Evolutionary conservation across 73 alveolate genomes (phyloP), one percentile per base, ranked within the genome.

Genomic region (Blepharisma stoltei): DNA sequence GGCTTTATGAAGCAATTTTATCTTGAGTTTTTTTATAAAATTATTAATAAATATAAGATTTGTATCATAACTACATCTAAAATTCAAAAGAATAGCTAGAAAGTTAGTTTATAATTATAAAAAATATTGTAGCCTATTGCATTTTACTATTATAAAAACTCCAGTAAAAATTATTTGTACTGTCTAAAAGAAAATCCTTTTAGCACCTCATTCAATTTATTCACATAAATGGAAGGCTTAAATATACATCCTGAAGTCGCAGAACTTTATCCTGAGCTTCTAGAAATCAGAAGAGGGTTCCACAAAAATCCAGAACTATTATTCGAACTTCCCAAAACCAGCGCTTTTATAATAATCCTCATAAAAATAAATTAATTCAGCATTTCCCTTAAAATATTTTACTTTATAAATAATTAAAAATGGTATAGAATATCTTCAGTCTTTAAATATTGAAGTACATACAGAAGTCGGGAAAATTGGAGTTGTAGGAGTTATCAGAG

Each of bases 401-500:
- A n/a, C n/a, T n/a, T n/a, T n/a, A n/a, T n/a, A n/a, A n/a, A n/a
- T n/a, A n/a, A n/a, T n/a, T n/a, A n/a, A n/a, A n/a, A n/a, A n/a
- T n/a, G n/a, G n/a, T n/a, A n/a, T n/a, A 43, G 81, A 71, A 5
- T 48, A 71, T 23, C 21, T 71, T n/a, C 52, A 20, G 44, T 4
- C 25, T 20, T 71, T 32, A 44, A 60, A 60, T 6, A 32, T 48
- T 48, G 81, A 71, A 71, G 77, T 71, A 41, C 54, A 48, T 21
- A 71, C 43, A 48, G 65, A 71, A 48, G 78, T 71, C 6, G 81
- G 48, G 2, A n/a, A 48, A 25, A 54, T 78, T 38, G 83, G 83
- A 18, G 80, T 76, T 25, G 82, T 76, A 5, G 83, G 81, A 6
- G 78, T 76, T 46, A 45, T 76, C 14, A 76, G 80, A 23, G 78